Evolutionary conservation across 2,329 filamentous ascomycete species (phyloP), one percentile per base, ranked within the genome.

Genomic region (Cyanodermella asteris): DNA sequence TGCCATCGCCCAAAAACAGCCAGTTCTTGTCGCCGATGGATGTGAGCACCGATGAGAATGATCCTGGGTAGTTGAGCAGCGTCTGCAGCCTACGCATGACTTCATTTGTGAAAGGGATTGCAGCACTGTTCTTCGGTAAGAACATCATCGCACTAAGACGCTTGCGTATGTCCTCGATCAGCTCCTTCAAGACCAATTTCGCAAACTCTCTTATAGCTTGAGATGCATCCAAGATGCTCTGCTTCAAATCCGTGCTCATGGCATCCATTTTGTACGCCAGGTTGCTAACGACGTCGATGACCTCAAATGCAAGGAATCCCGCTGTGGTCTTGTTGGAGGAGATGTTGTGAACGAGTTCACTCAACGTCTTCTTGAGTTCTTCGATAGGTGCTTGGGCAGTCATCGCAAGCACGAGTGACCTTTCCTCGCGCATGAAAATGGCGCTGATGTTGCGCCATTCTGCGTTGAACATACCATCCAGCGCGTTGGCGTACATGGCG

Each of bases 11-110:
- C 22, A 24, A 18, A 28, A 22, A 38, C 27, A 53, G 54, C 87
- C 87, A 97, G 18, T 84, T 84, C 2, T 82, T 81, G 38, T 94
- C 82, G 11, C 87, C 87, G 7, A 97, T 53, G 1, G 82, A 91
- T 15, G 87, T 71, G 58, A 97, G 71, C 36, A 97, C 78, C 31
- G 77, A 84, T 3, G 77, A 77, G 12, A 97, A 63, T 1, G 87
- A 81, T 5, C 71, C 64, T 13, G 91, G 59, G 46, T 91, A 94
- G 27, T 73, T 68, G 2, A 82, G 76, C 66, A 97, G 76, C 9
- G 72, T 72, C 38, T 87, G 74, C 10, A 97, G 55, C 15, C 82
- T 71, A 33, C 70, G 72, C 70, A 94, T 84, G 4, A 75, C 78
- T 41, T 91, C 78, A 1, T 68, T 61, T 0, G 87, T 78, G 12